Evolutionary conservation across 2,329 filamentous ascomycete genomes (phyloP).

Genomic region (Xylariaceae sp.): DNA sequence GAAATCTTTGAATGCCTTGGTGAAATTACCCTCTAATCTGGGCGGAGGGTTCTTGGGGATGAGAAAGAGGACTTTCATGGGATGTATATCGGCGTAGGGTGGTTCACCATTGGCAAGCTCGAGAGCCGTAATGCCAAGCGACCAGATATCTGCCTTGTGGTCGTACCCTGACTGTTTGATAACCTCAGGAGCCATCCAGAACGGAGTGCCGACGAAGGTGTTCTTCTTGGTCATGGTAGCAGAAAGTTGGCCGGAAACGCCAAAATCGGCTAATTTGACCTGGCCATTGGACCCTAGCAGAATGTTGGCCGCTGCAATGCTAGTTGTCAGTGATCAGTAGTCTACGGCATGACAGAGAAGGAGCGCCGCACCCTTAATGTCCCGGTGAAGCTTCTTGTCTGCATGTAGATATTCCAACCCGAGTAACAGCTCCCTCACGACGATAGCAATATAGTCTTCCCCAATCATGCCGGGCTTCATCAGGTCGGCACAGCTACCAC

Average conservation of each 20-base stretch:
- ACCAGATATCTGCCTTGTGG: slow-evolving; percentile 98
- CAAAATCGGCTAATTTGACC: slow-evolving; percentile 96
- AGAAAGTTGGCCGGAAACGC: slow-evolving; percentile 91
- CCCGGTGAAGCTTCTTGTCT: slow-evolving; percentile 93
- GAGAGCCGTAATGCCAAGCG: slow-evolving; percentile 87
- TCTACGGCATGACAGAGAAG: background rate
- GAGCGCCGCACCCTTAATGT: slow-evolving; percentile 74
- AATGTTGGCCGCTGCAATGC: slow-evolving; percentile 76
- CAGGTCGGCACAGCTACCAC: slow-evolving; percentile 91
- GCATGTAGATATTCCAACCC: slow-evolving; percentile 90
- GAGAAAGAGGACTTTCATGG: slow-evolving; percentile 96
- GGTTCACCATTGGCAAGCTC: slow-evolving; percentile 90
- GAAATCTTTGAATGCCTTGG: slow-evolving; percentile 80
- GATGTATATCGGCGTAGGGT: slow-evolving; percentile 93
- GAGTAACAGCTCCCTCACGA: slow-evolving; percentile 82
- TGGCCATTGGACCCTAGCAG: slow-evolving; percentile 86
- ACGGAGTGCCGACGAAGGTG: slow-evolving; percentile 95
- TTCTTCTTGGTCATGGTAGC: slow-evolving; percentile 99
- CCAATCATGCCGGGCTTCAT: slow-evolving; percentile 90
- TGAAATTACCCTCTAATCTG: slow-evolving; percentile 75
- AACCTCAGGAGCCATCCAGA: slow-evolving; percentile 99
- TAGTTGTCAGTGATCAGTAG: slow-evolving; percentile 18
- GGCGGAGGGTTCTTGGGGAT: slow-evolving; percentile 94
- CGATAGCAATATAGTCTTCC: slow-evolving; percentile 97
- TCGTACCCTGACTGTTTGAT: slow-evolving; percentile 99